phyloP scores from a whole-genome alignment of 208 protist genomes.

The Wallacemonas collosoma region DNA sequence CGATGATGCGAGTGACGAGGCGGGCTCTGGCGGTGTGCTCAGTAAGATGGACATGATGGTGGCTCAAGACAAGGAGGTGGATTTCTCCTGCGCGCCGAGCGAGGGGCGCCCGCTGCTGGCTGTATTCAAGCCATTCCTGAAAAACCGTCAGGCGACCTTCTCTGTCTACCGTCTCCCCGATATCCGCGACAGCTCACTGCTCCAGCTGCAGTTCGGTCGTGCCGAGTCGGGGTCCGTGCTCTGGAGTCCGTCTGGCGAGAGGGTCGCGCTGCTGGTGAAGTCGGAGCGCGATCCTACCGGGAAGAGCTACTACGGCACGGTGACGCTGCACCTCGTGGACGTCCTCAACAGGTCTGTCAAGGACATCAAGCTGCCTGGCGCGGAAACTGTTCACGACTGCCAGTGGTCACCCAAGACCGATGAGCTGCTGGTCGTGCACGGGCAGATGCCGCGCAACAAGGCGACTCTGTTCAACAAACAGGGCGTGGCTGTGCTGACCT shows the following conservation, averaged over 20 bases:
- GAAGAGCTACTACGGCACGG: constrained; percentile 91
- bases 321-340: constrained; percentile 79
- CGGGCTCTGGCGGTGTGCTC: constrained; percentile 26
- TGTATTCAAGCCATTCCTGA: constrained; percentile 85
- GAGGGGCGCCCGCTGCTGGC: constrained; percentile 62
- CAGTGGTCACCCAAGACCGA: constrained; percentile 74
- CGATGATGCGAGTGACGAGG: neutral
- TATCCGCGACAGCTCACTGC: constrained; percentile 63
- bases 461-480: constrained; percentile 84
- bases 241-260: constrained; percentile 71
- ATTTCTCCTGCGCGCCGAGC: constrained; percentile 53
- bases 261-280: constrained; percentile 73
- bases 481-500: constrained; percentile 80
- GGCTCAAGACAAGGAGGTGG: constrained; percentile 80
- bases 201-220: constrained; percentile 62
- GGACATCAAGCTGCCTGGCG: constrained; percentile 70
- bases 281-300: constrained; percentile 82
- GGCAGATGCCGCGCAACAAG: constrained; percentile 90
- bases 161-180: constrained; percentile 74
- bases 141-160: constrained; percentile 69
- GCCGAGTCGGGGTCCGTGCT: constrained; percentile 64
- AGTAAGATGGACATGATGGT: constrained; percentile 80
- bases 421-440: constrained; percentile 90
- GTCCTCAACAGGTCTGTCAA: constrained; percentile 53
- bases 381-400: constrained; percentile 88